phyloP scores from a whole-genome alignment of 2,329 filamentous ascomycete species.

The Neobulgaria alba region DNA sequence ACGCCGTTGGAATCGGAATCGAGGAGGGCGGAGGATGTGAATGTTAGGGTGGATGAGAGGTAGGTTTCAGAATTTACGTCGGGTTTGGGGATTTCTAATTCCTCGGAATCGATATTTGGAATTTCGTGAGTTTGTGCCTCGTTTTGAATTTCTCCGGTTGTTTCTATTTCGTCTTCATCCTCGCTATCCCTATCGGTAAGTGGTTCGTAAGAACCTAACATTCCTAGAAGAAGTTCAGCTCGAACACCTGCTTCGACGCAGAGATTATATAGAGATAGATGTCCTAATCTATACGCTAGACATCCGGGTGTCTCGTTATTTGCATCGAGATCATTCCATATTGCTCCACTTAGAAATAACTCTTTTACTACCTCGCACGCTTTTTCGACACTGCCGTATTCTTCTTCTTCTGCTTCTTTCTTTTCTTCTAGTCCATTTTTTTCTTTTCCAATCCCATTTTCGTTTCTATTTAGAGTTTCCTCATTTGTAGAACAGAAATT shows the following conservation, averaged over 20 bases:
- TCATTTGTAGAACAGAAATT: neutral
- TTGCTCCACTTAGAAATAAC: slow-evolving; percentile 79
- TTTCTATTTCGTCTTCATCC: slow-evolving; percentile 27
- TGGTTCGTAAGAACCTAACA: slow-evolving; percentile 74
- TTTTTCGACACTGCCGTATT: slow-evolving; percentile 39
- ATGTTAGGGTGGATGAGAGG: slow-evolving; percentile 57
- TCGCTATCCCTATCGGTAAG: slow-evolving; percentile 45
- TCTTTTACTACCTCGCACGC: slow-evolving; percentile 63
- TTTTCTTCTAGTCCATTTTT: slow-evolving; percentile 22
- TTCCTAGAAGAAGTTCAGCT: slow-evolving; percentile 76
- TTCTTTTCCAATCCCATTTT: slow-evolving; percentile 23
- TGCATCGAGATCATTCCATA: slow-evolving; percentile 91
- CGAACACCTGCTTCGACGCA: slow-evolving; percentile 86
- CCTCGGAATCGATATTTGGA: neutral
- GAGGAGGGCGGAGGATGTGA: slow-evolving; percentile 58
- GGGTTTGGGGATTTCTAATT: slow-evolving; percentile 9
- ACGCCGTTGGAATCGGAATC: slow-evolving; percentile 73
- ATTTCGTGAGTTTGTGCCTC: neutral
- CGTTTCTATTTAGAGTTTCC: neutral
- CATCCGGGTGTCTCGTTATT: slow-evolving; percentile 89
- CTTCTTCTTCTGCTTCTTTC: slow-evolving; percentile 29
- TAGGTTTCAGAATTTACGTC: slow-evolving; percentile 58
- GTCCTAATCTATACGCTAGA: slow-evolving; percentile 62
- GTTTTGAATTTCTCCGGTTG: slow-evolving; percentile 14
- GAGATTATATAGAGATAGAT: slow-evolving; percentile 64